Evolutionary conservation across 2,329 filamentous ascomycete species (phyloP).

Genomic region (Pseudogymnoascus sp.): DNA sequence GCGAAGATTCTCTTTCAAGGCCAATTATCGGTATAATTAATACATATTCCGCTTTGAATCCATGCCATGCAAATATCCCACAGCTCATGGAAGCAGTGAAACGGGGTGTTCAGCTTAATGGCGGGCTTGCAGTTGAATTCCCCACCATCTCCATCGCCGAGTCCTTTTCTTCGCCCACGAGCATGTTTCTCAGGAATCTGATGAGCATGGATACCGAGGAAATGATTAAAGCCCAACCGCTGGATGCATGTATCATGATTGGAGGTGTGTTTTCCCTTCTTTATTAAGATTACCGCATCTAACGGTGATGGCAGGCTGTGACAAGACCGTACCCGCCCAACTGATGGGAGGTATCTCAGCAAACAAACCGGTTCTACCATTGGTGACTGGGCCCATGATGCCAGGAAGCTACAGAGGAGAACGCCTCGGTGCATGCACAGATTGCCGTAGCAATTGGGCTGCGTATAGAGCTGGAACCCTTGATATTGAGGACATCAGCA

Average conservation of each 20-base stretch:
- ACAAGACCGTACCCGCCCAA: constrained; percentile 68
- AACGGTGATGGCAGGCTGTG: constrained; percentile 47
- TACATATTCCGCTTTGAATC: constrained; percentile 66
- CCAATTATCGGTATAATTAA: constrained; percentile 71
- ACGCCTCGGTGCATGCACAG: constrained; percentile 65
- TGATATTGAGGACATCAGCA: constrained; percentile 64
- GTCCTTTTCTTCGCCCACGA: constrained; percentile 61
- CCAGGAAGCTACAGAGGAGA: constrained; percentile 58
- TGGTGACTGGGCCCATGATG: constrained; percentile 71
- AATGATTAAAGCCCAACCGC: constrained; percentile 66
- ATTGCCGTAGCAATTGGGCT: constrained; percentile 69
- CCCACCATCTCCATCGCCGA: constrained; percentile 68
- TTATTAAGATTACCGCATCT: neutral
- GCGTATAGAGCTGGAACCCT: constrained; percentile 57
- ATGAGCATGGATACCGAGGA: constrained; percentile 79
- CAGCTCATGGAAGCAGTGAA: constrained; percentile 65
- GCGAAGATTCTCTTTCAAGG: constrained; percentile 60
- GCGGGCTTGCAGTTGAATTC: constrained; percentile 64
- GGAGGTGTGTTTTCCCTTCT: constrained; percentile 42
- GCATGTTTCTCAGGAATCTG: constrained; percentile 67
- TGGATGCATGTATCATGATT: constrained; percentile 61
- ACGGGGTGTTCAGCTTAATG: constrained; percentile 58
- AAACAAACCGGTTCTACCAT: constrained; percentile 62
- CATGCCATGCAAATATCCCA: constrained; percentile 65
- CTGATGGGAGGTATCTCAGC: constrained; percentile 70